Conservation (phyloP, 176 grass and related monocot genomes). For the Avena insularis region DNA sequence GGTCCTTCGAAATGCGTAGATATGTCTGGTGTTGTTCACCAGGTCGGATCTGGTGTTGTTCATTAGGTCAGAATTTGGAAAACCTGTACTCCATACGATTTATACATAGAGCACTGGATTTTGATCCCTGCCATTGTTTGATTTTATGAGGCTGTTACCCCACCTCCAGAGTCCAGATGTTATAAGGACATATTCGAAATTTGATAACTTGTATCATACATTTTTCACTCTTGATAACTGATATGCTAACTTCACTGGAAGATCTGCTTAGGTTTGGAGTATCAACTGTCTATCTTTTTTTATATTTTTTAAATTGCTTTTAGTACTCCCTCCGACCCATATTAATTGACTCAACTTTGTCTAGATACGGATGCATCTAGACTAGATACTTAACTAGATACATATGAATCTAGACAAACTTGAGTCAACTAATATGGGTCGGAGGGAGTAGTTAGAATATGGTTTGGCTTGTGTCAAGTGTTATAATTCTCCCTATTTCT, state of each 20-base stretch:
- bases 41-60: slow-evolving; percentile 19
- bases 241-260: not conserved
- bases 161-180: slow-evolving; percentile 1
- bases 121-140: slow-evolving; percentile 1
- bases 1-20: slow-evolving; percentile 38
- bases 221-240: not conserved
- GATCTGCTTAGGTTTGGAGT: not conserved
- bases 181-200: slow-evolving; percentile 1
- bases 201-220: no score
- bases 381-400: no score
- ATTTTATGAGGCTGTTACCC: not conserved
- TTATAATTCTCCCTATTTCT: not conserved
- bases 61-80: not conserved
- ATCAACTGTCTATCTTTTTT: not conserved
- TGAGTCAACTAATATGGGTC: no score
- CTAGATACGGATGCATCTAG: no score
- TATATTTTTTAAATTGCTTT: not conserved
- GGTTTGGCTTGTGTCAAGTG: not conserved
- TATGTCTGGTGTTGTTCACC: slow-evolving; percentile 31
- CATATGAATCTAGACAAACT: no score
- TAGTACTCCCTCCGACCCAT: no score
- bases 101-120: slow-evolving; percentile 40
- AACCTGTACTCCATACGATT: not conserved
- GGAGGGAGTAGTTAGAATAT: not conserved
- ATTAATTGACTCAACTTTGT: no score